A percentile compares a stretch with the other conserved stretches of the same genome.
Evolutionary conservation across 164 flowering plant species (phyloP).

Genomic region (Chloranthus sessilifolius): DNA sequence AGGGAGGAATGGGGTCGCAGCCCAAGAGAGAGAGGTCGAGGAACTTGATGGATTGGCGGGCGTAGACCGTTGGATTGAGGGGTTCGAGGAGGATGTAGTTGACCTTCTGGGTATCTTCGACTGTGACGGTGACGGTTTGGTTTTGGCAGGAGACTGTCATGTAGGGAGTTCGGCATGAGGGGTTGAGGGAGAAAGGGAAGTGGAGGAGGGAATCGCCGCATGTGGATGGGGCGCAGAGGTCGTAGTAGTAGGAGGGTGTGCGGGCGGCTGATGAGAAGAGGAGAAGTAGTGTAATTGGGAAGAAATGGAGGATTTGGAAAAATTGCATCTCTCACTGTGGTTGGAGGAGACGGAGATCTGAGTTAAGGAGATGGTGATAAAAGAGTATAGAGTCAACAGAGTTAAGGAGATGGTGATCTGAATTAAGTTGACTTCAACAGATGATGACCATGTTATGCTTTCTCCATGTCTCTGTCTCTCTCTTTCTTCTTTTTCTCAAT

Average conservation of each 20-base stretch:
- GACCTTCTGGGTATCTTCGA: background rate
- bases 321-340: too few species aligned
- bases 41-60: background rate
- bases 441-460: too few species aligned
- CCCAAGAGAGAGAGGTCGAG: conserved; percentile 3
- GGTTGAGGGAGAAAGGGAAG: background rate
- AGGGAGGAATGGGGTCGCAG: background rate
- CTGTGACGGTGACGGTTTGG: conserved; percentile 1
- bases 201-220: conserved; percentile 3
- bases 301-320: too few species aligned
- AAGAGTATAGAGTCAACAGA: too few species aligned
- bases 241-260: conserved; percentile 9
- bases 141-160: conserved; percentile 2
- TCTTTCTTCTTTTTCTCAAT: too few species aligned
- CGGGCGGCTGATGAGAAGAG: too few species aligned
- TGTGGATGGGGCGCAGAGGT: conserved; percentile 4
- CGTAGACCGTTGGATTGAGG: background rate
- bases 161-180: background rate
- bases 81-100: background rate
- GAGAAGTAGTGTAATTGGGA: too few species aligned
- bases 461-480: too few species aligned
- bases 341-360: too few species aligned
- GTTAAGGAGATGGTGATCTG: too few species aligned
- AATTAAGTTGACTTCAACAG: too few species aligned
- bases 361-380: too few species aligned